Conservation (phyloP, 495 filamentous ascomycete species). For the Neurospora pannonica region DNA sequence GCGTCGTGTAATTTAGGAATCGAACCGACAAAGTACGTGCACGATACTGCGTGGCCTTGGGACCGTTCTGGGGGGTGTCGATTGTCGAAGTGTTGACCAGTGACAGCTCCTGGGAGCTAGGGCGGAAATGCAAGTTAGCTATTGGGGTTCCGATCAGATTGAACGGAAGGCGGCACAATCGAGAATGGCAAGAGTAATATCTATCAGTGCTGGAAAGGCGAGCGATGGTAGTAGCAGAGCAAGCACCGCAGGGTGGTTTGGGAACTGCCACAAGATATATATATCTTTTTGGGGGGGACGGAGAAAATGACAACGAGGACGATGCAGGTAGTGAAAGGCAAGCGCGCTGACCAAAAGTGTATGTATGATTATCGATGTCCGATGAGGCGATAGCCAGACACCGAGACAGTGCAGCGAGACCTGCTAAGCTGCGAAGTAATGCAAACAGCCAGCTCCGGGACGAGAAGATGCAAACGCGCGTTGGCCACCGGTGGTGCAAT, state of each 20-base stretch:
- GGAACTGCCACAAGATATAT: not conserved
- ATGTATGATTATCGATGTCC: not conserved
- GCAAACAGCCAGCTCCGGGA: not conserved
- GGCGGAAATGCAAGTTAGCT: not conserved
- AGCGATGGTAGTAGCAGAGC: not conserved
- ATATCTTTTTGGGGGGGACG: not conserved
- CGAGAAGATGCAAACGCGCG: not conserved
- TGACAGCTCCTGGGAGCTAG: not conserved
- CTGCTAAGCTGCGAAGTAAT: not conserved
- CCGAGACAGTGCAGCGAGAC: not conserved
- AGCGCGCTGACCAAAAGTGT: not conserved
- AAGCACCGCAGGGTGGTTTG: not conserved
- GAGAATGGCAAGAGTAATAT: not conserved
- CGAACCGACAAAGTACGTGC: not conserved
- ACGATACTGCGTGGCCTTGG: not conserved
- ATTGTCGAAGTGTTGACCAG: not conserved
- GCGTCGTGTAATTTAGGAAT: not conserved
- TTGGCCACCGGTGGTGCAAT: not conserved
- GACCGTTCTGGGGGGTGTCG: not conserved
- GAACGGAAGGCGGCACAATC: not conserved
- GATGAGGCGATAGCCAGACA: not conserved
- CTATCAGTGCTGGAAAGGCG: not conserved
- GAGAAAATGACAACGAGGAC: not conserved
- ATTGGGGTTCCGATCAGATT: not conserved
- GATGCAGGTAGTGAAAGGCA: not conserved